Conservation (phyloP, 2,329 filamentous ascomycete genomes). For the Colletotrichum echinochloae region DNA sequence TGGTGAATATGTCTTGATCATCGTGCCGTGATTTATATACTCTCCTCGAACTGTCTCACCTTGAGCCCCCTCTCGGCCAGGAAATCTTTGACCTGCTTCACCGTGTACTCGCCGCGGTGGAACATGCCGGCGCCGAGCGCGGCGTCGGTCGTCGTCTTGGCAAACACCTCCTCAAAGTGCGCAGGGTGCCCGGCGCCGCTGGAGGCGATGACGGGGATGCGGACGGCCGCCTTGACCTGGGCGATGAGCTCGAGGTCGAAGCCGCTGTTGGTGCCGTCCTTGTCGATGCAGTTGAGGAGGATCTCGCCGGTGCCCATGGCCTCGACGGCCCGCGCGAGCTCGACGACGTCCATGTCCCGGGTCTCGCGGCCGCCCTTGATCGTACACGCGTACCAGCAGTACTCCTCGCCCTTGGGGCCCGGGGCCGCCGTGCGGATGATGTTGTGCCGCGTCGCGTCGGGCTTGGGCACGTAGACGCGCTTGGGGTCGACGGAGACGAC, state of each 20-base stretch:
- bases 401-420: slow-evolving; percentile 80
- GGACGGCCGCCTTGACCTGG: slow-evolving; percentile 87
- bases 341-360: slow-evolving; percentile 91
- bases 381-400: slow-evolving; percentile 98
- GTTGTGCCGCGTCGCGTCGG: slow-evolving; percentile 77
- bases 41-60: slow-evolving; percentile 82
- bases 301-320: slow-evolving; percentile 97
- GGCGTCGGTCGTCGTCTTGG: slow-evolving; percentile 86
- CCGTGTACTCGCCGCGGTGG: slow-evolving; percentile 94
- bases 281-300: slow-evolving; percentile 96
- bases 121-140: slow-evolving; percentile 98
- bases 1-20: not conserved
- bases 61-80: slow-evolving; percentile 77
- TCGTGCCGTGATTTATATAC: slow-evolving; percentile 47
- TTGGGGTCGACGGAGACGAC: slow-evolving; percentile 96
- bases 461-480: slow-evolving; percentile 84
- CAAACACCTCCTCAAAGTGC: slow-evolving; percentile 94
- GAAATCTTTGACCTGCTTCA: slow-evolving; percentile 91
- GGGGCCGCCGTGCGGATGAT: slow-evolving; percentile 77
- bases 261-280: slow-evolving; percentile 92
- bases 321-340: slow-evolving; percentile 89
- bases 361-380: slow-evolving; percentile 95
- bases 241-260: slow-evolving; percentile 93
- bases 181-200: slow-evolving; percentile 89
- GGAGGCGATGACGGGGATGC: slow-evolving; percentile 94